Base-by-base conservation (phyloP, 108 stramenopile genomes). In the Chaetoceros muelleri region DNA sequence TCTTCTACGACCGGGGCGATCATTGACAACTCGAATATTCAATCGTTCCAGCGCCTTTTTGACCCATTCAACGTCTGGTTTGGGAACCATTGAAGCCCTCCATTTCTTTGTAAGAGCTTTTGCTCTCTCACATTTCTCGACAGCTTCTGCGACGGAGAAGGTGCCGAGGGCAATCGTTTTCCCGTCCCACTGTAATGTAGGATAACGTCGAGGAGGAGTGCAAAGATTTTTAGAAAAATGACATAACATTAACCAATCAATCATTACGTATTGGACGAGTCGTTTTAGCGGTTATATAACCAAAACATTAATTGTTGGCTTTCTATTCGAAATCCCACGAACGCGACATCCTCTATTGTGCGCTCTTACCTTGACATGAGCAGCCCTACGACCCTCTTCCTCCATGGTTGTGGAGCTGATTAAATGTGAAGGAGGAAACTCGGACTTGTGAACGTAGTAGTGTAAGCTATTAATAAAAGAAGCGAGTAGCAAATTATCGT, bases 131-230 rank as follows among this genome's bases (percentile, higher is more conserved):
- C 75, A 76, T 65, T 76, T 76, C 30, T 76, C 75, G 26, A 72
- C 75, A 28, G 75, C 75, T 65, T 72, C 70, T 51, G 62, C 62
- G 16, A 46, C 30, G 17, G 67, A 71, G 47, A 76, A 76, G 22
- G 75, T 76, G 22, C 75, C 75, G 0, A 76, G 60, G 55, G 75
- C 75, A 30, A 76, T 76, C 44, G 75, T 76, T 46, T 76, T 76
- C 58, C 75, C 75, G 2, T 70, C 71, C 75, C 75, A 76, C 75
- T 76, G 30, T 13, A 27, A 20, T 20, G 25, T 10, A 5, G 34
- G 13, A 13, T 10, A 40, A 13, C 34, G 34, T 40, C 5, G 34
- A 40, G 13, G 13, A 40, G 34, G 34, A 13, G 34, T 40, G 5
- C 34, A 13, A 40, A 10, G 34, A 40, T 40, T 40, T 13, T 10